Percentiles rank a stretch among this genome's conserved stretches.
phyloP scores from a whole-genome alignment of 139 green algal genomes.

The Ettlia oleoabundans region DNA sequence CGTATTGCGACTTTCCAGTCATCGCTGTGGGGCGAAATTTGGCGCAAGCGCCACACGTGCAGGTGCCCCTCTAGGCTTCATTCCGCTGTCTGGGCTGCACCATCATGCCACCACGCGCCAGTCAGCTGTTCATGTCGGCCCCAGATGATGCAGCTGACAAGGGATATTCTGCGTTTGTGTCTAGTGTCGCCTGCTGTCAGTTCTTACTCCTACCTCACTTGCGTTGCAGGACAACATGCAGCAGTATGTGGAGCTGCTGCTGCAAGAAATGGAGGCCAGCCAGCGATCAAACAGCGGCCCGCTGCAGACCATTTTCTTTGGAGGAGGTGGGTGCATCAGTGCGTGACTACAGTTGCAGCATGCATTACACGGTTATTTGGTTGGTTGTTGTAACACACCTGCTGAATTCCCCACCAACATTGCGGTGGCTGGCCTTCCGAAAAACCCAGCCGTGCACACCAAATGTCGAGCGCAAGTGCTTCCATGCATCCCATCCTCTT shows the following conservation, averaged over 20 bases:
- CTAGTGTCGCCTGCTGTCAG: background rate
- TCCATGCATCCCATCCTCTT: background rate
- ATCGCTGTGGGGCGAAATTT: constrained; percentile 62
- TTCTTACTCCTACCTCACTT: too few relatives aligned
- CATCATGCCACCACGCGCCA: too few relatives aligned
- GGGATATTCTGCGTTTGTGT: background rate
- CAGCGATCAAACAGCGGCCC: constrained; percentile 29
- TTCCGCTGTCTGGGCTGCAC: too few relatives aligned
- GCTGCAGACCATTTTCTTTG: constrained; percentile 90
- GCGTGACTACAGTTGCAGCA: background rate
- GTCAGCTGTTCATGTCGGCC: too few relatives aligned
- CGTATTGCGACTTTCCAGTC: constrained; percentile 98
- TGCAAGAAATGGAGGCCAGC: constrained; percentile 73
- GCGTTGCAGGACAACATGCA: constrained; percentile 38
- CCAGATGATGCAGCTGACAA: background rate
- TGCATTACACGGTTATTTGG: too few relatives aligned
- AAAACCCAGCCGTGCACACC: too few relatives aligned
- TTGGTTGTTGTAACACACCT: too few relatives aligned
- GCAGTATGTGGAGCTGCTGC: constrained; percentile 40
- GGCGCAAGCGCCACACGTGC: background rate
- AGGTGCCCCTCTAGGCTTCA: too few relatives aligned
- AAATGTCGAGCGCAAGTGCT: too few relatives aligned
- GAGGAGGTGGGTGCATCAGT: constrained; percentile 61
- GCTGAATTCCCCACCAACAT: too few relatives aligned
- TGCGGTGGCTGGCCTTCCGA: too few relatives aligned